A percentile compares a stretch with the other conserved stretches of the same genome.
Conservation (phyloP, 768 basidiomycete genomes). For the Russula brevipes region DNA sequence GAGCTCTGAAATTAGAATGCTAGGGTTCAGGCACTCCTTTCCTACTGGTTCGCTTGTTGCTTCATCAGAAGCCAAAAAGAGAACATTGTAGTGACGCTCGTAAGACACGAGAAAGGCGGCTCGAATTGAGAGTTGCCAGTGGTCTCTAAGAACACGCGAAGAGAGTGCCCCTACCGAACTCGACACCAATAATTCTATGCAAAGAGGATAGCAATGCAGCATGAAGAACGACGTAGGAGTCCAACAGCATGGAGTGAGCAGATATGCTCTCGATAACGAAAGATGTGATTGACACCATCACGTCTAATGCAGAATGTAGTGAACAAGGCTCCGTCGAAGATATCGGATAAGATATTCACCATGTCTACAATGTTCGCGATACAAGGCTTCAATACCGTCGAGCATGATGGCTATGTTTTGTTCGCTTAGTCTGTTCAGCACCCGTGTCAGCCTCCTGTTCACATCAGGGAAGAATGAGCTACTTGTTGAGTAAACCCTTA, state of each 20-base stretch:
- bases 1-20: constrained; percentile 82
- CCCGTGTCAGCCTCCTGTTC: background rate
- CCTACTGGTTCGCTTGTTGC: constrained; percentile 42
- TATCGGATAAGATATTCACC: constrained; percentile 40
- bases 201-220: too few relatives aligned
- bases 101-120: constrained; percentile 75
- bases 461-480: constrained; percentile 17
- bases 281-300: constrained; percentile 70
- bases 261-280: constrained; percentile 77
- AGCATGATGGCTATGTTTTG: constrained; percentile 77
- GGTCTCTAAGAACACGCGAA: background rate
- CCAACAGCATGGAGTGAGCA: constrained; percentile 72
- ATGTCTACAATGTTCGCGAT: constrained; percentile 70
- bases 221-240: constrained; percentile 87
- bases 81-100: constrained; percentile 46
- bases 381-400: constrained; percentile 67
- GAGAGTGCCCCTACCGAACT: constrained; percentile 64
- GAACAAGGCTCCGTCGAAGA: background rate
- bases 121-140: constrained; percentile 34
- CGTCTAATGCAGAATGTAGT: constrained; percentile 45
- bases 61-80: constrained; percentile 27
- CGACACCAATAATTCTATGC: too few relatives aligned
- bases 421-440: constrained; percentile 70
- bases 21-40: constrained; percentile 86
- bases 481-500: constrained; percentile 91